Conservation (phyloP, 2,329 filamentous ascomycete species). For the Diaporthe citrichinensis region DNA sequence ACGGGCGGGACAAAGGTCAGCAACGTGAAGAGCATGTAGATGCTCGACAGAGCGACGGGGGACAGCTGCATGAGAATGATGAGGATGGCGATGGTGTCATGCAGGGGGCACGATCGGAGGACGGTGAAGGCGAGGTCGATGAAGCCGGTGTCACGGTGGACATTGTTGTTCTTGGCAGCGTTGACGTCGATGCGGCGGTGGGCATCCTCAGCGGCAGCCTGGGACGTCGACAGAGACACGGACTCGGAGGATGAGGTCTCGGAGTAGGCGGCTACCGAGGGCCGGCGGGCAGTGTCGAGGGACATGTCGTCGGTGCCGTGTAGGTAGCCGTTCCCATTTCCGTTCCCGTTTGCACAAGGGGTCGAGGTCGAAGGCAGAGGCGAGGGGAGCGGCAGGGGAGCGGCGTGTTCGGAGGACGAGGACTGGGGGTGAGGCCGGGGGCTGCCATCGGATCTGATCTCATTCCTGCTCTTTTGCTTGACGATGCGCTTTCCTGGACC, state of each 20-base stretch:
- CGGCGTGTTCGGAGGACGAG: conserved; percentile 44
- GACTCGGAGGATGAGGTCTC: conserved; percentile 70
- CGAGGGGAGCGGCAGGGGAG: conserved; percentile 45
- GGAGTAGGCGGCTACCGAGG: conserved; percentile 67
- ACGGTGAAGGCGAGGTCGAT: conserved; percentile 87
- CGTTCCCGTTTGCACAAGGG: conserved; percentile 39
- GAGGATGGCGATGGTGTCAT: conserved; percentile 96
- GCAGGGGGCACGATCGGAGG: conserved; percentile 88
- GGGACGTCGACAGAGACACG: conserved; percentile 49
- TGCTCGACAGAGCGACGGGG: conserved; percentile 86
- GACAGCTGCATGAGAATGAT: conserved; percentile 95
- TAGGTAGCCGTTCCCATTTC: conserved; percentile 46
- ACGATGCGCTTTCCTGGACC: conserved; percentile 77
- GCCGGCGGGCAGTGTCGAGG: conserved; percentile 58
- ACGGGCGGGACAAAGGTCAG: conserved; percentile 92
- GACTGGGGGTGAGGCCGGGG: conserved; percentile 42
- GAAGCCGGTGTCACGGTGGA: conserved; percentile 79
- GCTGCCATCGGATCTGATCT: conserved; percentile 54
- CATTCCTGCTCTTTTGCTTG: conserved; percentile 61
- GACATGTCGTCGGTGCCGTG: conserved; percentile 59
- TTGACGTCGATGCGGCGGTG: conserved; percentile 80
- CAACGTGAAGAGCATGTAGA: conserved; percentile 93
- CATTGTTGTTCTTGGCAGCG: conserved; percentile 75
- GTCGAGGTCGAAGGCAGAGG: conserved; percentile 49
- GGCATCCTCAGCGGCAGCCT: conserved; percentile 59